Evolutionary conservation across 768 basidiomycete genomes (phyloP), one percentile per base, ranked within the genome.

Genomic region (Auriscalpium microsporum): DNA sequence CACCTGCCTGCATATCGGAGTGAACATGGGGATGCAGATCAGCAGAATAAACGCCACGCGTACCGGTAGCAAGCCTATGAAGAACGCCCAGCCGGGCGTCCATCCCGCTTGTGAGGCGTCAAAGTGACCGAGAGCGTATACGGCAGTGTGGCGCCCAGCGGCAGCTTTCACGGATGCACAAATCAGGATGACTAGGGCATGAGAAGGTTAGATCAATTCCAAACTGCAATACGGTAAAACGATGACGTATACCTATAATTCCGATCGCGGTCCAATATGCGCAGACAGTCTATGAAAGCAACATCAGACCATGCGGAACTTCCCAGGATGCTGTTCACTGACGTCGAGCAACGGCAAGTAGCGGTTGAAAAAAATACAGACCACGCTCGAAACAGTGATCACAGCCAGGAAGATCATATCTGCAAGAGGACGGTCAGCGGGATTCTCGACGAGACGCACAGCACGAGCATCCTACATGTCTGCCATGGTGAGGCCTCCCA

Each of bases 51-150:
- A 4, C 9, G 38, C 16, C 42, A 50, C 21, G 52, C 76, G 56
- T 69, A 82, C 81, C 45, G 78, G 81, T 21, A 82, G 72, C 19
- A 84, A 62, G 35, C 83, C 83, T 36, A 84, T 80, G 65, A 84
- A 86, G 63, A 84, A 86, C 0, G 81, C 74, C 83, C 83, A 86
- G 35, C 81, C 84, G 11, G 80, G 73, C 2, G 75, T 76, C 84
- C 84, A 86, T 7, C 84, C 84, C 0, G 84, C 80, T n/a, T 71
- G 66, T n/a, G 82, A 77, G 1, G 79, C 70, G 61, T 85, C 78
- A 53, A 84, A 86, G 56, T 78, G 73, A 10, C 76, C 76, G 1
- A 86, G 71, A 1, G 79, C 83, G 61, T 77, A 86, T 1, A 75
- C 68, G 1, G 75, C 79, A 11, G 83, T 72, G 49, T 75, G 77